Evolutionary conservation across 345 rosid genomes (phyloP).

Genomic region (Salix purpurea): DNA sequence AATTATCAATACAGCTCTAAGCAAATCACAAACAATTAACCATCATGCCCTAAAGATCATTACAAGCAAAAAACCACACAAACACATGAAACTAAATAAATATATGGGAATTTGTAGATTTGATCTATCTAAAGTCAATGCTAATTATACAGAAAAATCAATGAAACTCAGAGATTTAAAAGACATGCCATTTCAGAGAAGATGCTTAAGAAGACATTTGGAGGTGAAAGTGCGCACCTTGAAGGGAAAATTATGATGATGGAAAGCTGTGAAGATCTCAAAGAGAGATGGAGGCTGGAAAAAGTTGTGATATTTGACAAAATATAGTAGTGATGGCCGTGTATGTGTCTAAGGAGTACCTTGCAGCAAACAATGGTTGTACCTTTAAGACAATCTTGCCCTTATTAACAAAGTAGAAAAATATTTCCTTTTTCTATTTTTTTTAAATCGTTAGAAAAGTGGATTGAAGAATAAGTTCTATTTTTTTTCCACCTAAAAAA

Average conservation of each 20-base stretch:
- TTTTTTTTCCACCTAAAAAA: not conserved
- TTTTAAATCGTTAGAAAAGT: too few relatives aligned
- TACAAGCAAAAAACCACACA: too few relatives aligned
- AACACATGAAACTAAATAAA: too few relatives aligned
- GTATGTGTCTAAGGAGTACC: too few relatives aligned
- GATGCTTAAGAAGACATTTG: not conserved
- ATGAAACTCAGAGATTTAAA: not conserved
- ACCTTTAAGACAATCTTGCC: slow-evolving; percentile 3
- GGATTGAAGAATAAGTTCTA: too few relatives aligned
- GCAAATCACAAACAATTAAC: too few relatives aligned
- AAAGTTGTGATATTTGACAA: not conserved
- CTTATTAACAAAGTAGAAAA: not conserved
- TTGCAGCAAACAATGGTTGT: too few relatives aligned
- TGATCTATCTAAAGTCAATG: not conserved
- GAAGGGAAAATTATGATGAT: not conserved
- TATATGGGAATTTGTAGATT: not conserved
- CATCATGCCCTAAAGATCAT: too few relatives aligned
- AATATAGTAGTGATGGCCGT: not conserved
- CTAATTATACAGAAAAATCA: not conserved
- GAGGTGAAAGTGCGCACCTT: not conserved
- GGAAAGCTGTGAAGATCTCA: not conserved
- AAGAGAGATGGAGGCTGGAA: not conserved
- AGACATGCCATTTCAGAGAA: not conserved
- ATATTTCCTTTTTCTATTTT: not conserved
- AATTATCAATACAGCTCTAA: not conserved